phyloP scores from a whole-genome alignment of 2,329 filamentous ascomycete species.

The Fonsecaea nubica region DNA sequence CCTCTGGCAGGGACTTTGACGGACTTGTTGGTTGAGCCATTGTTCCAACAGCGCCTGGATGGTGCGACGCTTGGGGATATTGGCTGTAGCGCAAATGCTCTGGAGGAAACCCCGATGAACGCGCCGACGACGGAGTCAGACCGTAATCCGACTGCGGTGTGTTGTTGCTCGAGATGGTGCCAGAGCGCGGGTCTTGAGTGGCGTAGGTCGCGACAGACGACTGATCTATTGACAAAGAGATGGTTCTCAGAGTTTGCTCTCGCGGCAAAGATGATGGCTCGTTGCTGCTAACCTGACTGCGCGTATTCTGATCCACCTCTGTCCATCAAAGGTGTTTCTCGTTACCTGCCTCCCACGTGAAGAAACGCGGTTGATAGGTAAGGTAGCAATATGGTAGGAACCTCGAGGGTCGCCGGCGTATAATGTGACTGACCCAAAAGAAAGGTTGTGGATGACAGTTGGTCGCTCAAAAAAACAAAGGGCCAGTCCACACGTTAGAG shows the following conservation, averaged over 20 bases:
- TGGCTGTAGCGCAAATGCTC: slow-evolving; percentile 78
- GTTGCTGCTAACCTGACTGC: slow-evolving; percentile 85
- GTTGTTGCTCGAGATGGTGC: slow-evolving; percentile 75
- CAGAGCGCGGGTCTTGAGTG: slow-evolving; percentile 76
- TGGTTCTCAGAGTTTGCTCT: slow-evolving; percentile 36
- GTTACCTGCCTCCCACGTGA: slow-evolving; percentile 24
- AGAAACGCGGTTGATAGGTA: slow-evolving; percentile 21
- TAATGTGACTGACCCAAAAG: slow-evolving; percentile 27
- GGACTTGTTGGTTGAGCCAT: slow-evolving; percentile 99
- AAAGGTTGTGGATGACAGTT: slow-evolving; percentile 36
- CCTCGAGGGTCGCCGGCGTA: slow-evolving; percentile 29
- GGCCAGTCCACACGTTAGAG: slow-evolving; percentile 35
- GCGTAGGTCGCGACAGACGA: slow-evolving; percentile 90
- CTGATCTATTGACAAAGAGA: slow-evolving; percentile 71
- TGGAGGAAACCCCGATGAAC: slow-evolving; percentile 77
- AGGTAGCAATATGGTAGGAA: slow-evolving; percentile 21
- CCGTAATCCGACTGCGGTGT: slow-evolving; percentile 91
- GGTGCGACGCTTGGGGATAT: slow-evolving; percentile 77
- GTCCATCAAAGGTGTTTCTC: slow-evolving; percentile 54
- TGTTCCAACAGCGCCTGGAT: slow-evolving; percentile 78
- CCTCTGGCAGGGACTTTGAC: slow-evolving; percentile 88
- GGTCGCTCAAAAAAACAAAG: slow-evolving; percentile 32
- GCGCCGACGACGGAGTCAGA: slow-evolving; percentile 75
- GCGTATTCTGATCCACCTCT: slow-evolving; percentile 75
- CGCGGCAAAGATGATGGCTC: slow-evolving; percentile 58